phyloP scores from a whole-genome alignment of 352 stramenopile species.

The Pythium volutum region DNA sequence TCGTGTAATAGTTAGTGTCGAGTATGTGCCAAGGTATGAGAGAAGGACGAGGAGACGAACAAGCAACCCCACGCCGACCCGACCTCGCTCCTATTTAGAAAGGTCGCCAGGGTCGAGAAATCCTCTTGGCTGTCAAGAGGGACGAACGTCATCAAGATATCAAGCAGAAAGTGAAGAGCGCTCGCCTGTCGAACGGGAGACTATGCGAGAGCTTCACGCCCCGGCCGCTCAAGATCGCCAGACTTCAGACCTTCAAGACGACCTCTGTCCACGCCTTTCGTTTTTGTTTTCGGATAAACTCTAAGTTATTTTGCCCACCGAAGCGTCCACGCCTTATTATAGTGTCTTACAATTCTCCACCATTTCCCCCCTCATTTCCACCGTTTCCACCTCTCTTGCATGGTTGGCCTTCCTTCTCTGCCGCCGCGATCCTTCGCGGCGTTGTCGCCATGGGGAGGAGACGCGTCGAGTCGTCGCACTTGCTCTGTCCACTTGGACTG shows the following conservation, averaged over 20 bases:
- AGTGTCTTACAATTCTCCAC: too few relatives aligned
- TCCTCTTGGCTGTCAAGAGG: not conserved
- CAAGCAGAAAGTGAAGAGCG: not conserved
- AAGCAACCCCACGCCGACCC: not conserved
- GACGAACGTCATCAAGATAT: not conserved
- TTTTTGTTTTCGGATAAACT: conserved; percentile 19
- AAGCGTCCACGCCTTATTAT: not conserved
- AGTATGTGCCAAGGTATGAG: conserved; percentile 38
- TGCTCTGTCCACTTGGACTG: not conserved
- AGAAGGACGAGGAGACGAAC: conserved; percentile 2
- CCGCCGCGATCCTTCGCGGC: not conserved
- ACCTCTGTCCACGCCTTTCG: not conserved
- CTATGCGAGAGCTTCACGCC: too few relatives aligned
- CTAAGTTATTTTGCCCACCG: conserved; percentile 25
- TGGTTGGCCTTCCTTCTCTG: not conserved
- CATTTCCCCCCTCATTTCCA: not conserved
- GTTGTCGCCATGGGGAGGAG: not conserved
- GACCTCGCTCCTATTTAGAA: not conserved
- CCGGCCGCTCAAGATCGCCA: not conserved
- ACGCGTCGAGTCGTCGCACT: not conserved
- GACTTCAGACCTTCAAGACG: not conserved
- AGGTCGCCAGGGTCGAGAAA: not conserved
- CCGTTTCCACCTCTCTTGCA: not conserved
- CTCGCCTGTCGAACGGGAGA: not conserved
- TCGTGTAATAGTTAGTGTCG: conserved; percentile 28